These are phyloP conservation scores for Salicornia ramosissima DNA, from an alignment of 148 eudicot genomes.

Conservation along the genomic window DNA sequence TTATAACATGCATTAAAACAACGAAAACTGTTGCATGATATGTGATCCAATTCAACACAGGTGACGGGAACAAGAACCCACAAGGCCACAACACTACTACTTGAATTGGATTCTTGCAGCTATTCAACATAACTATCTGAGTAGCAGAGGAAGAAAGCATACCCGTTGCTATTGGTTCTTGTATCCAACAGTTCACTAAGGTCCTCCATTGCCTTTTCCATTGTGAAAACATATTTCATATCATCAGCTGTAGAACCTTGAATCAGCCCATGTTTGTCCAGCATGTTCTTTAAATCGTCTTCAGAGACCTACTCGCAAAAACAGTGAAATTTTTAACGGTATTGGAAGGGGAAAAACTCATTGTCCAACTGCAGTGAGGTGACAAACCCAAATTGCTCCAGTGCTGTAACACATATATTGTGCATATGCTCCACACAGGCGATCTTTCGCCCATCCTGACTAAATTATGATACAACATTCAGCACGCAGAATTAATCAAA, in stretches of 20 bases:
- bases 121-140: background rate
- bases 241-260: constrained; percentile 38
- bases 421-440: constrained; percentile 62
- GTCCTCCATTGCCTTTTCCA: constrained; percentile 53
- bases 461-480: constrained; percentile 31
- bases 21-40: background rate
- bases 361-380: constrained; percentile 15
- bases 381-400: constrained; percentile 74
- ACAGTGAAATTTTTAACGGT: background rate
- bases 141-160: constrained; percentile 18
- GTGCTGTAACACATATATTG: constrained; percentile 57
- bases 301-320: constrained; percentile 38
- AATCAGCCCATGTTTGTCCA: constrained; percentile 34
- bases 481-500: background rate
- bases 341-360: too few relatives aligned
- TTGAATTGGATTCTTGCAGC: background rate
- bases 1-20: background rate
- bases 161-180: constrained; percentile 52
- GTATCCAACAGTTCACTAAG: constrained; percentile 45
- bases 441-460: constrained; percentile 56
- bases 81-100: background rate
- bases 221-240: constrained; percentile 36
- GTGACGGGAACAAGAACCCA: background rate
- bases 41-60: too few relatives aligned
- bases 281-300: constrained; percentile 46